Base-by-base conservation (phyloP, 495 filamentous ascomycete species). In the Acidiella bohemica region DNA sequence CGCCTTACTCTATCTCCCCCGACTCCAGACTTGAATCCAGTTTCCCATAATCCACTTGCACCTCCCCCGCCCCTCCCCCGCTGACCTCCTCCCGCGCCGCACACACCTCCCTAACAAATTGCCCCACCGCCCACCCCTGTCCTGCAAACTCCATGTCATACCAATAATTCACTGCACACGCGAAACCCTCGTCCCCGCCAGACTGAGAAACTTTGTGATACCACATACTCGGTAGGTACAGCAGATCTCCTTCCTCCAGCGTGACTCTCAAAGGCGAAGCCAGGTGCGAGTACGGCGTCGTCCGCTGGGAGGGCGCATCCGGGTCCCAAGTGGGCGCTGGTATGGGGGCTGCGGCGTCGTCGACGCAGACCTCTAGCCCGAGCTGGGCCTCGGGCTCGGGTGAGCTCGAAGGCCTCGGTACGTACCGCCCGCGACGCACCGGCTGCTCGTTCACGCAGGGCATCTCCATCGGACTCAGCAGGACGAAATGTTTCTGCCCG, bases 141-240 rank as follows among this genome's bases (percentile, higher is more conserved):
- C 57, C 57, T 14, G 37, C 24, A 38, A 59, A 61, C 5, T 58
- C 55, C 27, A 60, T 47, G 36, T 59, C 59, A 36, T 66, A 83
- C 81, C 80, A 85, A 52, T 85, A 85, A 57, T 87, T 87, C 3
- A 84, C 78, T 1, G 80, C 76, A 39, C 74, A 71, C 40, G 76
- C 82, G 10, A 84, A 69, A 0, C 75, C 73, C 41, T 81, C 78
- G 11, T 67, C 58, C 0, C 61, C 64, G 39, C 66, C 73, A 0
- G 63, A 67, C 51, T 87, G 81, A 2, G 71, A 73, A 8, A 87
- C 81, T 53, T 84, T 81, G 59, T 78, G 73, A 49, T 74, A 74
- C 66, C 66, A 68, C 59, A 84, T 66, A 18, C 75, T 70, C 16
- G 81, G 81, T 17, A 87, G 55, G 59, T 86, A 87, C n/a, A 87